Percentiles rank a stretch among this genome's conserved stretches.
These are phyloP conservation scores for Gaillardinia entomophila DNA, from an alignment of 805 yeast species.

Conservation along the genomic window DNA sequence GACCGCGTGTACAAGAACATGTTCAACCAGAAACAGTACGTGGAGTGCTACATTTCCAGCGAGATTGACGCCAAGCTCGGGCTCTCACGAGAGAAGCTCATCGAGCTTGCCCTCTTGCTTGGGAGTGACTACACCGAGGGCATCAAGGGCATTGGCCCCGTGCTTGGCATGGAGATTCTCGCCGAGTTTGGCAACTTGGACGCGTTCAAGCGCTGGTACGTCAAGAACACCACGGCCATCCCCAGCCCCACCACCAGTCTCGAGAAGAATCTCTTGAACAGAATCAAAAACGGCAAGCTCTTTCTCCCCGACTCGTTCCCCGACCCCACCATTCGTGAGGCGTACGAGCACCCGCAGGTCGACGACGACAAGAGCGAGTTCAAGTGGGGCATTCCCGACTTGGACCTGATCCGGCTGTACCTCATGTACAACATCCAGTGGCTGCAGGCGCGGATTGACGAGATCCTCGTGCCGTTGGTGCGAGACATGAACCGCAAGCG, in stretches of 20 bases:
- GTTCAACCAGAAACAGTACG: constrained; percentile 90
- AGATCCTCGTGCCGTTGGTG: constrained; percentile 79
- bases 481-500: constrained; percentile 66
- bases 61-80: constrained; percentile 64
- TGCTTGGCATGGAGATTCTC: constrained; percentile 79
- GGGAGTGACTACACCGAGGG: constrained; percentile 98
- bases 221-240: constrained; percentile 31
- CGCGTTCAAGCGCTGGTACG: constrained; percentile 53
- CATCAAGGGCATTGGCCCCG: constrained; percentile 89
- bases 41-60: constrained; percentile 67
- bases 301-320: constrained; percentile 66
- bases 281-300: constrained; percentile 47
- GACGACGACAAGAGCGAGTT: constrained; percentile 75
- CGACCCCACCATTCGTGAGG: constrained; percentile 58
- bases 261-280: constrained; percentile 51
- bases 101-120: constrained; percentile 74
- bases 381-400: constrained; percentile 85
- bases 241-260: constrained; percentile 41
- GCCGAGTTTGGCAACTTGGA: constrained; percentile 66
- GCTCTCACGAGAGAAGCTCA: constrained; percentile 54
- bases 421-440: constrained; percentile 73
- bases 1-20: constrained; percentile 77
- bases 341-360: constrained; percentile 77
- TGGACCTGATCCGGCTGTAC: constrained; percentile 70
- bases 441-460: constrained; percentile 71